phyloP scores from a whole-genome alignment of 2,329 filamentous ascomycete species.

The Colletotrichum lentis region DNA sequence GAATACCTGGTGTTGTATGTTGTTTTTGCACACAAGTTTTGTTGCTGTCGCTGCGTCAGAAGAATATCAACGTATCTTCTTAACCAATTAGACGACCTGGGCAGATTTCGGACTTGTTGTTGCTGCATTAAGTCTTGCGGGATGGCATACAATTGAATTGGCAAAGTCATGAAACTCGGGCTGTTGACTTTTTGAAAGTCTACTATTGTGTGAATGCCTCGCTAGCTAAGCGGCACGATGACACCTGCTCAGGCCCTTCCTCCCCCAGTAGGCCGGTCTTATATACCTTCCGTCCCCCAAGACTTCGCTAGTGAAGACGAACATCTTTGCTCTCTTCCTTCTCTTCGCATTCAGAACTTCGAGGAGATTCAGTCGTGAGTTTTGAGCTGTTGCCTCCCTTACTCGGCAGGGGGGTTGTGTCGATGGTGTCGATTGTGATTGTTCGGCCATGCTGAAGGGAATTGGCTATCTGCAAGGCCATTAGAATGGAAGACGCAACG shows the following conservation, averaged over 20 bases:
- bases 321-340: neutral
- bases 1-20: conserved; percentile 12
- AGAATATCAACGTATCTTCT: neutral
- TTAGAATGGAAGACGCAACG: too few species aligned
- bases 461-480: neutral
- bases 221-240: too few species aligned
- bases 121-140: too few species aligned
- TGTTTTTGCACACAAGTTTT: neutral
- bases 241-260: neutral
- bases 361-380: too few species aligned
- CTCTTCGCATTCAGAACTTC: neutral
- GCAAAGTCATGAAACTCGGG: neutral
- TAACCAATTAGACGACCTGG: too few species aligned
- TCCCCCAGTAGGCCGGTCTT: neutral
- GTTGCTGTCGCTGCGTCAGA: neutral
- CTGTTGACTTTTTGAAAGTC: too few species aligned
- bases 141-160: too few species aligned
- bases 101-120: too few species aligned
- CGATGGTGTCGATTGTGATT: too few species aligned
- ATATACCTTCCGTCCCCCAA: too few species aligned
- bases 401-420: neutral
- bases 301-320: neutral
- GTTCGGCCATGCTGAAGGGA: neutral
- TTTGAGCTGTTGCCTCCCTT: neutral
- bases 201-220: too few species aligned